These are phyloP conservation scores for Coniella lustricola DNA, from an alignment of 2,329 filamentous ascomycete genomes.

Conservation along the genomic window DNA sequence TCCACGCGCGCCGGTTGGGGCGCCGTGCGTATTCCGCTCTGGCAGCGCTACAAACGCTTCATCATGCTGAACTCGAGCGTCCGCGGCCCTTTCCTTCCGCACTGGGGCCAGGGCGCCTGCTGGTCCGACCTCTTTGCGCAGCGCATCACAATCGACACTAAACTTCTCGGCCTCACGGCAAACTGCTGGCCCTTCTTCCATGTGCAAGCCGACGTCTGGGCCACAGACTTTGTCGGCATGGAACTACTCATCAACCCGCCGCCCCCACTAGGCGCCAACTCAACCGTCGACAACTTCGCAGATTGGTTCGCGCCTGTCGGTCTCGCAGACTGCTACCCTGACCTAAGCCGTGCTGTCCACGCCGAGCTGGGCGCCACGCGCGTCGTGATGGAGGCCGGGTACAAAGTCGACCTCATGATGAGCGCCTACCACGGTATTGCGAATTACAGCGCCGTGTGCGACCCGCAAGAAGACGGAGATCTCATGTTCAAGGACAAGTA, in stretches of 20 bases:
- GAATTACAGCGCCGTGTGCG: slow-evolving; percentile 20
- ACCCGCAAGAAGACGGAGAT: slow-evolving; percentile 18
- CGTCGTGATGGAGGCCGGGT: slow-evolving; percentile 24
- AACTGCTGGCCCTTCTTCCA: slow-evolving; percentile 29
- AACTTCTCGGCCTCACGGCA: slow-evolving; percentile 32
- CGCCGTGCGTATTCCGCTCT: slow-evolving; percentile 21
- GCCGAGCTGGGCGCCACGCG: slow-evolving; percentile 27
- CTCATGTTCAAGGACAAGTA: slow-evolving; percentile 23
- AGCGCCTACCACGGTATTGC: slow-evolving; percentile 22
- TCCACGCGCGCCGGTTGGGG: slow-evolving; percentile 6
- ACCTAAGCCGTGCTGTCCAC: slow-evolving; percentile 22
- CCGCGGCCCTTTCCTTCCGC: slow-evolving; percentile 31
- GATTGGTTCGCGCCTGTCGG: slow-evolving; percentile 21
- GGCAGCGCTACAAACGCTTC: slow-evolving; percentile 29
- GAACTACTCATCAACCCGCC: slow-evolving; percentile 27
- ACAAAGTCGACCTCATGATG: slow-evolving; percentile 29
- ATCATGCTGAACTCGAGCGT: slow-evolving; percentile 30
- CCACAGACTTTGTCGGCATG: slow-evolving; percentile 32
- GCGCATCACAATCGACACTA: slow-evolving; percentile 20
- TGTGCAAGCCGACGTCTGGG: slow-evolving; percentile 32
- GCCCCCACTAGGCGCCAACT: slow-evolving; percentile 11
- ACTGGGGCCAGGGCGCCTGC: slow-evolving; percentile 26
- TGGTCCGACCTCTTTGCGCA: slow-evolving; percentile 30
- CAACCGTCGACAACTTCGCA: slow-evolving; percentile 22
- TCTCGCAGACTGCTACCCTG: slow-evolving; percentile 25